Conservation (phyloP, 768 basidiomycete genomes). For the Tricholoma furcatifolium region DNA sequence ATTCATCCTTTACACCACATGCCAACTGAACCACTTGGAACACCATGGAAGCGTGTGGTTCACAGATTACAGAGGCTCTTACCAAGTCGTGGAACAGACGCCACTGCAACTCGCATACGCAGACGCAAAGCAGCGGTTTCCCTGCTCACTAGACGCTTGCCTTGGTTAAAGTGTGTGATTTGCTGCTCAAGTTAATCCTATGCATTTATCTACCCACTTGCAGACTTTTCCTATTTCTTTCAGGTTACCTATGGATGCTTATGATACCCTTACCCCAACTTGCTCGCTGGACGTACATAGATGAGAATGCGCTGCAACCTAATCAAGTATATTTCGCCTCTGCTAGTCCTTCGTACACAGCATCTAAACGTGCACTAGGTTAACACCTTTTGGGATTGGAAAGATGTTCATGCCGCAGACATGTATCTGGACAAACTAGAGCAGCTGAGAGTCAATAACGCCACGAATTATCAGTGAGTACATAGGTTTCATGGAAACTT, state of each 20-base stretch:
- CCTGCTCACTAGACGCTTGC: conserved; percentile 33
- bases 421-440: conserved; percentile 73
- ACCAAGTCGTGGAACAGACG: conserved; percentile 13
- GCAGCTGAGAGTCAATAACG: conserved; percentile 56
- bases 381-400: conserved; percentile 90
- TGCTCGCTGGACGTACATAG: conserved; percentile 74
- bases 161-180: conserved; percentile 32
- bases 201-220: not conserved
- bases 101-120: conserved; percentile 42
- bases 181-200: conserved; percentile 5
- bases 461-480: conserved; percentile 70
- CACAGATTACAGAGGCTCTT: conserved; percentile 23
- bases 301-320: conserved; percentile 95
- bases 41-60: conserved; percentile 11
- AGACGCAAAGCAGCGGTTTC: conserved; percentile 39
- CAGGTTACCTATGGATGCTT: conserved; percentile 85
- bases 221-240: conserved; percentile 57
- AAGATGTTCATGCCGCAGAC: conserved; percentile 86
- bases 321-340: conserved; percentile 60
- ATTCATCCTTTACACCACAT: not conserved
- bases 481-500: not conserved
- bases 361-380: conserved; percentile 49
- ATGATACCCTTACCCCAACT: conserved; percentile 66
- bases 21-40: conserved; percentile 4
- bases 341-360: not conserved